Evolutionary conservation across 2,329 filamentous ascomycete genomes (phyloP), one percentile per base, ranked within the genome.

Genomic region (Clarireedia homoeocarpa): DNA sequence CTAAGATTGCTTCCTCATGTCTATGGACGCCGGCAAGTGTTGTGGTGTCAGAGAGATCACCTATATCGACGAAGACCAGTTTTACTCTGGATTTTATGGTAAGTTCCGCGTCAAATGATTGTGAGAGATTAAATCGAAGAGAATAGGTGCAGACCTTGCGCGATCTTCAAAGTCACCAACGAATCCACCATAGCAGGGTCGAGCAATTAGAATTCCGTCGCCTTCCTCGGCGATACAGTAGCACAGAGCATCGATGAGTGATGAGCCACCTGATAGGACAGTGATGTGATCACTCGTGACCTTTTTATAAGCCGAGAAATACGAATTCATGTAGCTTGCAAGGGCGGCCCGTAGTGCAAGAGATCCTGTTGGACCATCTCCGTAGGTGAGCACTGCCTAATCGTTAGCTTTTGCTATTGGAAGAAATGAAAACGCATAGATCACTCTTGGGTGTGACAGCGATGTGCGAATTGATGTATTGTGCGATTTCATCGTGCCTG

Each of bases 141-240:
- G n/a, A 27, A 10, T 27, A 20, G 17, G 42, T 14, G 45, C 55
- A 27, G 2, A 59, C 58, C 36, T 44, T 42, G 58, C 49, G 2
- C 74, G 64, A 17, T 71, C 64, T 54, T 70, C 61, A 3, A 74
- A 63, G 61, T 80, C 77, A 1, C 71, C 64, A 15, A 73, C 67
- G 52, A 80, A 80, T 12, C 74, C 71, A 12, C 72, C 71, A 52
- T 80, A 80, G 6, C 72, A 68, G 0, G 77, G 76, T n/a, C 71
- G 66, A 24, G 67, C 71, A 5, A 77, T 64, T 14, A 80, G 60
- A 20, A 80, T 71, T 0, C 70, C 75, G 30, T 79, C 74, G 0
- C 71, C 71, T 1, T 67, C 65, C 44, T 75, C 73, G 9, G 70
- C 71, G 1, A 79, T 59, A 7, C 67, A 69, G 55, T 70, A 76